Percentiles rank a stretch among this genome's conserved stretches.
These are phyloP conservation scores for Trichoderma asperelloides DNA, from an alignment of 495 filamentous ascomycete species.

Conservation along the genomic window DNA sequence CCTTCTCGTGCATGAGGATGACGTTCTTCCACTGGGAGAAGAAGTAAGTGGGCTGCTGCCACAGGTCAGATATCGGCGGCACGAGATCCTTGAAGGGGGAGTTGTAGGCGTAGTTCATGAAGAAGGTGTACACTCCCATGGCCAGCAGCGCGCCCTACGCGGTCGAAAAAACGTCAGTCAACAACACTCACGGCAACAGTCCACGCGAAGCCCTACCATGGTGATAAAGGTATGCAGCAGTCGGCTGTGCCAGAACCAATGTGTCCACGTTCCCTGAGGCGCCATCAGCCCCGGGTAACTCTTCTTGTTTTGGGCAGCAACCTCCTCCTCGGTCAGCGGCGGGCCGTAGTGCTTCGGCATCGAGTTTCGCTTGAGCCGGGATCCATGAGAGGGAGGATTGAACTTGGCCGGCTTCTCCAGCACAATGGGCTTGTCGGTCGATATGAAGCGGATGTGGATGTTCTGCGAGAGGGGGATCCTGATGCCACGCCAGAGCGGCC, in stretches of 20 bases:
- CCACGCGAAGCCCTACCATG: conserved; percentile 45
- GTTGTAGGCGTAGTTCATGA: conserved; percentile 56
- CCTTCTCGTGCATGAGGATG: conserved; percentile 58
- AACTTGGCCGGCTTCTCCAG: conserved; percentile 76
- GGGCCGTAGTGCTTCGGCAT: conserved; percentile 59
- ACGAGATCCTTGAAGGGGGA: conserved; percentile 67
- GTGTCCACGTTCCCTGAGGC: conserved; percentile 60
- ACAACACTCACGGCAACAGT: neutral
- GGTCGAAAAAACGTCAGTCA: conserved; percentile 10
- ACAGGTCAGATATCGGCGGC: conserved; percentile 50
- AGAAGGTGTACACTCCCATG: conserved; percentile 59
- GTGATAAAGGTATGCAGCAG: conserved; percentile 71
- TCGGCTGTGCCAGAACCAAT: conserved; percentile 64
- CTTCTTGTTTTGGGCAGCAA: conserved; percentile 49
- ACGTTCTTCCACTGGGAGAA: conserved; percentile 51
- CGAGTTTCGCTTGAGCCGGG: conserved; percentile 42
- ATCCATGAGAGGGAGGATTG: conserved; percentile 74
- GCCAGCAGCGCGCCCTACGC: conserved; percentile 54
- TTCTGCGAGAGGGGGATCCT: conserved; percentile 9
- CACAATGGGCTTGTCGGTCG: conserved; percentile 41
- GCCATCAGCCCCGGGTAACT: conserved; percentile 79
- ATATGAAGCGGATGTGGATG: conserved; percentile 1
- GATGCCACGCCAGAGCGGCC: conserved; percentile 35
- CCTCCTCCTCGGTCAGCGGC: conserved; percentile 47
- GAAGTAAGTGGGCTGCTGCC: conserved; percentile 55